phyloP scores from a whole-genome alignment of 108 stramenopile species.

The Conticribra weissflogii region DNA sequence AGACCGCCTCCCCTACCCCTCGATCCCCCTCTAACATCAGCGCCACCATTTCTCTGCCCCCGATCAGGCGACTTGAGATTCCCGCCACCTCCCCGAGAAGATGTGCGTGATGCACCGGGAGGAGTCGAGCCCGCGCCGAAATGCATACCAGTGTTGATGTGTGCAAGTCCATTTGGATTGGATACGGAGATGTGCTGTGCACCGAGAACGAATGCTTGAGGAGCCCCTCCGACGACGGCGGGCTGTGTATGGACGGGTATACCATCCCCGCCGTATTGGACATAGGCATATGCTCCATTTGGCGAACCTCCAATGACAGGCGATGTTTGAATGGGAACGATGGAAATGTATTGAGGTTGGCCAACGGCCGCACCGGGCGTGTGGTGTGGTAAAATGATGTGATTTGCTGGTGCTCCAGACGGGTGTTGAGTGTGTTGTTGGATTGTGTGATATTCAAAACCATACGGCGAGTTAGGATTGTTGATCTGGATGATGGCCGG shows the following conservation, averaged over 20 bases:
- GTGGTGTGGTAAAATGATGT: constrained; percentile 32
- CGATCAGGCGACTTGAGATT: constrained; percentile 3
- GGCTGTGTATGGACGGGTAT: constrained; percentile 28
- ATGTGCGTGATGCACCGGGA: not conserved
- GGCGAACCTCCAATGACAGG: constrained; percentile 20
- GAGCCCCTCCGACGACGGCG: constrained; percentile 10
- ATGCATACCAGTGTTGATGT: constrained; percentile 2
- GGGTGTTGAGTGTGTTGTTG: constrained; percentile 48
- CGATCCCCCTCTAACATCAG: constrained; percentile 15
- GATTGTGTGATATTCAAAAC: constrained; percentile 53
- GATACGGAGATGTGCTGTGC: not conserved
- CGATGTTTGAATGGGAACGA: constrained; percentile 66
- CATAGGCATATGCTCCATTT: constrained; percentile 57
- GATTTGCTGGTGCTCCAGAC: constrained; percentile 19
- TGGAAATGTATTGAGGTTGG: constrained; percentile 60
- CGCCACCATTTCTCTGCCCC: constrained; percentile 12
- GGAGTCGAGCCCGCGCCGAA: not conserved
- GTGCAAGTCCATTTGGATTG: constrained; percentile 5
- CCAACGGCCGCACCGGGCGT: constrained; percentile 8
- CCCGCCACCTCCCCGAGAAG: constrained; percentile 1
- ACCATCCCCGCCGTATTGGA: constrained; percentile 48
- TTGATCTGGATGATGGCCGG: constrained; percentile 66
- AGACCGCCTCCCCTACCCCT: constrained; percentile 25
- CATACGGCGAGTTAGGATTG: constrained; percentile 44
- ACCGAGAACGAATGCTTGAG: not conserved